These are phyloP conservation scores for Trichoderma lentiforme DNA, from an alignment of 2,329 filamentous ascomycete genomes.

Conservation along the genomic window DNA sequence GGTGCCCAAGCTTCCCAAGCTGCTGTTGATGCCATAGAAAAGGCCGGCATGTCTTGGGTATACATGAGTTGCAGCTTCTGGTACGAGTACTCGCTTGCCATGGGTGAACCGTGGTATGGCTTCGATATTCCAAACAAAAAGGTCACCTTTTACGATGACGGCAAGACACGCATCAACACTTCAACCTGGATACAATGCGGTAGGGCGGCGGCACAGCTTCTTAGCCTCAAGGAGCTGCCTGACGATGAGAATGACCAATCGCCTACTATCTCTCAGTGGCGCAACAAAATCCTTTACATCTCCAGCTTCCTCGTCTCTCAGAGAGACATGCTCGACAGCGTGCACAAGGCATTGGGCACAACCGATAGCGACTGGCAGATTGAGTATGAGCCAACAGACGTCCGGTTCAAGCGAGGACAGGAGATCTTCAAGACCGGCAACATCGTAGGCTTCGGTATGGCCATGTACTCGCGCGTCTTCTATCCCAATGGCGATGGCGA, in stretches of 20 bases:
- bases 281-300: constrained; percentile 49
- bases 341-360: constrained; percentile 56
- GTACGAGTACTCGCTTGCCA: constrained; percentile 52
- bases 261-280: constrained; percentile 36
- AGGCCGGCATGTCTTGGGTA: constrained; percentile 41
- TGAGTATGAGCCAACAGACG: constrained; percentile 40
- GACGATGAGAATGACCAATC: constrained; percentile 35
- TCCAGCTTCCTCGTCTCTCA: constrained; percentile 59
- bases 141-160: constrained; percentile 53
- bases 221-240: constrained; percentile 46
- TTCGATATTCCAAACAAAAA: constrained; percentile 46
- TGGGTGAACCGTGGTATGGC: constrained; percentile 40
- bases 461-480: constrained; percentile 57
- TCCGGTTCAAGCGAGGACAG: constrained; percentile 45
- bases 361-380: constrained; percentile 61
- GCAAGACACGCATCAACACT: constrained; percentile 52
- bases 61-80: constrained; percentile 53
- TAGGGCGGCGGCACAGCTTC: constrained; percentile 48
- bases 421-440: constrained; percentile 42
- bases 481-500: constrained; percentile 41
- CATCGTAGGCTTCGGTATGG: constrained; percentile 40
- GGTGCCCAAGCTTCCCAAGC: constrained; percentile 18
- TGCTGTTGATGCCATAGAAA: constrained; percentile 23
- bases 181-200: constrained; percentile 60
- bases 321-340: constrained; percentile 61